A percentile compares a stretch with the other conserved stretches of the same genome.
These are phyloP conservation scores for Lachancea nothofagi DNA, from an alignment of 805 yeast genomes.

Conservation along the genomic window DNA sequence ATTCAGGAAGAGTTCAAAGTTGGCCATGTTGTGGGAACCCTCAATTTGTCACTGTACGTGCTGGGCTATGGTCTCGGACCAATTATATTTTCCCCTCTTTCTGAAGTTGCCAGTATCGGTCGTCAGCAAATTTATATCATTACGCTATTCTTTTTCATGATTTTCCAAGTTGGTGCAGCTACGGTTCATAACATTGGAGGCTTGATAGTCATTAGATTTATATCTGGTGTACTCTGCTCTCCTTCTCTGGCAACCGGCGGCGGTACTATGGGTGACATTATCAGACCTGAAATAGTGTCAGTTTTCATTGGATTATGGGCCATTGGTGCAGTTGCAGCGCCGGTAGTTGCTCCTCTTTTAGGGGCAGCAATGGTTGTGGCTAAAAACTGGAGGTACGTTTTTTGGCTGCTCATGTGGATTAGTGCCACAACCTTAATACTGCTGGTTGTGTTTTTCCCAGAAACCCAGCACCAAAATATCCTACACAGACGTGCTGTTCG, in stretches of 20 bases:
- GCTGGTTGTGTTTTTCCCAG: slow-evolving; percentile 42
- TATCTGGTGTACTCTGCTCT: slow-evolving; percentile 50
- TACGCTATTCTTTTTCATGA: slow-evolving; percentile 43
- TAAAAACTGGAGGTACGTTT: slow-evolving; percentile 49
- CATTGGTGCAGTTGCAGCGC: slow-evolving; percentile 49
- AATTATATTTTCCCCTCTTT: slow-evolving; percentile 51
- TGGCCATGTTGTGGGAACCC: slow-evolving; percentile 39
- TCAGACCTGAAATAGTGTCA: slow-evolving; percentile 39
- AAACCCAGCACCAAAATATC: slow-evolving; percentile 42
- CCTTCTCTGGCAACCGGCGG: slow-evolving; percentile 57
- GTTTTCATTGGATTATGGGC: slow-evolving; percentile 48
- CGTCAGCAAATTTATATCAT: slow-evolving; percentile 45
- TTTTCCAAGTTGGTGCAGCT: slow-evolving; percentile 55
- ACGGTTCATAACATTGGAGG: slow-evolving; percentile 46
- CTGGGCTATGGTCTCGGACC: slow-evolving; percentile 61
- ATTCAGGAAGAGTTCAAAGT: slow-evolving; percentile 42
- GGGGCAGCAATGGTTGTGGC: slow-evolving; percentile 47
- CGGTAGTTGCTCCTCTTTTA: slow-evolving; percentile 50
- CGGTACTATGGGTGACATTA: slow-evolving; percentile 49
- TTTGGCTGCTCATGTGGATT: slow-evolving; percentile 45
- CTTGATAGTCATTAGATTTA: slow-evolving; percentile 44
- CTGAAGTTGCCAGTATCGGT: slow-evolving; percentile 51
- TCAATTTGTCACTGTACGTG: slow-evolving; percentile 51
- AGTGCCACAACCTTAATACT: slow-evolving; percentile 36
- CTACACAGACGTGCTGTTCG: slow-evolving; percentile 44